Evolutionary conservation across 2,329 filamentous ascomycete species (phyloP).

Genomic region (Zalaria obscura): DNA sequence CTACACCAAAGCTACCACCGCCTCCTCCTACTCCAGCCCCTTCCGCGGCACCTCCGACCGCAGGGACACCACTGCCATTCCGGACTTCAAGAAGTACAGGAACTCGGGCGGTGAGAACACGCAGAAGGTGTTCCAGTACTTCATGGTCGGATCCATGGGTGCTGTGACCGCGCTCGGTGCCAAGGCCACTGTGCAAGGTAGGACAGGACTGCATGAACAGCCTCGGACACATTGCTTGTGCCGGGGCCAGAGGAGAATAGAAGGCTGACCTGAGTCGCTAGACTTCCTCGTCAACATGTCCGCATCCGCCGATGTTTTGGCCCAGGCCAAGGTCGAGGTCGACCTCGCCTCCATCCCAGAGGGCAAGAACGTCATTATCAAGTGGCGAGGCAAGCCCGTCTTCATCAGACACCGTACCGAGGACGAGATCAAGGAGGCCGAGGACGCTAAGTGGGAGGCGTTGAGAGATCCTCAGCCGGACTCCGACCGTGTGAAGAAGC

Average conservation of each 20-base stretch:
- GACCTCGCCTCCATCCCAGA: slow-evolving; percentile 85
- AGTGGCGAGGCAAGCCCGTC: slow-evolving; percentile 99
- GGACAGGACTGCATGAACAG: slow-evolving; percentile 18
- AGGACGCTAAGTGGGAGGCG: slow-evolving; percentile 66
- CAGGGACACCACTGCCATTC: slow-evolving; percentile 54
- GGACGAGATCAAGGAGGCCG: slow-evolving; percentile 87
- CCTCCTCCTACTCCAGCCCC: slow-evolving; percentile 37
- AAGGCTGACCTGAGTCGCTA: slow-evolving; percentile 27
- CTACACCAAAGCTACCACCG: slow-evolving; percentile 17
- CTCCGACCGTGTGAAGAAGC: slow-evolving; percentile 88
- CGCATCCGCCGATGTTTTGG: slow-evolving; percentile 92
- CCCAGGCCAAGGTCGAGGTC: slow-evolving; percentile 99
- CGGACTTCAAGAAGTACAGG: slow-evolving; percentile 80
- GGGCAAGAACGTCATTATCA: slow-evolving; percentile 99
- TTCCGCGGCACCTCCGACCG: slow-evolving; percentile 29
- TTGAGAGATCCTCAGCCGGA: slow-evolving; percentile 89
- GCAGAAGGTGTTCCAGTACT: slow-evolving; percentile 90
- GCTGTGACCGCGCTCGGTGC: slow-evolving; percentile 83
- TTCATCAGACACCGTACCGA: slow-evolving; percentile 97
- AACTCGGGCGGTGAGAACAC: slow-evolving; percentile 50
- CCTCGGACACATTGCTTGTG: not conserved
- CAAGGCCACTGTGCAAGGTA: slow-evolving; percentile 97
- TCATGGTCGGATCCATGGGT: slow-evolving; percentile 95
- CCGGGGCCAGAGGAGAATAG: not conserved
- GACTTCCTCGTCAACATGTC: slow-evolving; percentile 99